Conservation (phyloP, 768 basidiomycete species). For the Phylloporus sp. region DNA sequence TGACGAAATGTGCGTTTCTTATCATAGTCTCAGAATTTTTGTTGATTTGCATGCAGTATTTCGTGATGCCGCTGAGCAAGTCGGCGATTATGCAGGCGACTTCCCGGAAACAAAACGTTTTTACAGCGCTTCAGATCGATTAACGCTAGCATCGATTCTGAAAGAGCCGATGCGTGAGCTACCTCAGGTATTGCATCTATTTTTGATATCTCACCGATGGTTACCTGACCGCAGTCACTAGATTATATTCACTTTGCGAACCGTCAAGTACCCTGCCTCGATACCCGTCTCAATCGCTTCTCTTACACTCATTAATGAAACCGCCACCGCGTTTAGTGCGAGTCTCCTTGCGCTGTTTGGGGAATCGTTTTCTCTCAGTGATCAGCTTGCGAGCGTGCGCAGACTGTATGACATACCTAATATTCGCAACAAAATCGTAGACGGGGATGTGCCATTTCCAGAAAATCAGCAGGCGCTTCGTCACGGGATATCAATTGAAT, state of each 20-base stretch:
- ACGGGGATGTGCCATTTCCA: constrained; percentile 49
- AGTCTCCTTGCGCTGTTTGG: constrained; percentile 50
- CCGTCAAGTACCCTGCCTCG: constrained; percentile 55
- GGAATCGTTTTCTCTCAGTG: constrained; percentile 52
- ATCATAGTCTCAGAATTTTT: too few relatives aligned
- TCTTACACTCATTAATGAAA: constrained; percentile 54
- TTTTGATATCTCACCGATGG: not conserved
- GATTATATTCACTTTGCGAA: constrained; percentile 63
- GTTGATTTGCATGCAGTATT: constrained; percentile 29
- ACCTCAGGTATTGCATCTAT: constrained; percentile 47
- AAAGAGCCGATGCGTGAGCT: constrained; percentile 54
- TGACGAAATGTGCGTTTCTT: constrained; percentile 54
- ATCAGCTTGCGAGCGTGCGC: constrained; percentile 50
- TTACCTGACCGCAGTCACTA: constrained; percentile 21
- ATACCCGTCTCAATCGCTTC: constrained; percentile 66
- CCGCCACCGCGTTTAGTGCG: constrained; percentile 47
- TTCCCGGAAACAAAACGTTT: constrained; percentile 30
- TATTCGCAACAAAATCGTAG: constrained; percentile 56
- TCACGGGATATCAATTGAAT: constrained; percentile 55
- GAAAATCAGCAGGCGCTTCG: constrained; percentile 43
- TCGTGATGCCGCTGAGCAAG: constrained; percentile 16
- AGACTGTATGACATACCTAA: constrained; percentile 60
- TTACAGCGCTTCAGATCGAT: constrained; percentile 29
- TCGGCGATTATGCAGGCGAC: constrained; percentile 39
- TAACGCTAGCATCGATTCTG: constrained; percentile 39